These are phyloP conservation scores for Wickerhamiella vanderwaltii DNA, from an alignment of 805 yeast genomes.

Conservation along the genomic window DNA sequence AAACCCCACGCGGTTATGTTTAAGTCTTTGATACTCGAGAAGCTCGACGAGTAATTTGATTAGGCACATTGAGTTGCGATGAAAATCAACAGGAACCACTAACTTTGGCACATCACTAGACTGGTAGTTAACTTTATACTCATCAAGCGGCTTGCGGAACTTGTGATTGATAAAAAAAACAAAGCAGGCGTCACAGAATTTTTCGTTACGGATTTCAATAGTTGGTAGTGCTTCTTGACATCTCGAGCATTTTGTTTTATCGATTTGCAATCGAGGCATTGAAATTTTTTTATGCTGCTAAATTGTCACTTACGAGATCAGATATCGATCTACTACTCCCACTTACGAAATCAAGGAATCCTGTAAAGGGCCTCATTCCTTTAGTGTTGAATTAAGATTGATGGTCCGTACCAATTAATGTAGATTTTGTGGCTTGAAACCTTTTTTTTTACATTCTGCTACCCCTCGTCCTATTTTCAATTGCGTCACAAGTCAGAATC, in stretches of 20 bases:
- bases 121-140: conserved; percentile 55
- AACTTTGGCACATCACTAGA: conserved; percentile 34
- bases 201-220: conserved; percentile 48
- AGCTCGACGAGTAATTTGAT: conserved; percentile 53
- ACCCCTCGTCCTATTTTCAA: too few relatives aligned
- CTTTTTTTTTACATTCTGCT: too few relatives aligned
- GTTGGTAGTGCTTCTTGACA: conserved; percentile 19
- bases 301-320: too few relatives aligned
- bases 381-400: too few relatives aligned
- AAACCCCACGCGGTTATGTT: conserved; percentile 61
- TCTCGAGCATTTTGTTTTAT: conserved; percentile 8
- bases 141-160: conserved; percentile 71
- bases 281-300: too few relatives aligned
- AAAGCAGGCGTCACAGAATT: conserved; percentile 56
- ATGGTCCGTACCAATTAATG: too few relatives aligned
- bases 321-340: too few relatives aligned
- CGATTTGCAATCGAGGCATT: too few relatives aligned
- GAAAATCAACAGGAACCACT: conserved; percentile 54
- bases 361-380: too few relatives aligned
- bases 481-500: too few relatives aligned
- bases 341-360: too few relatives aligned
- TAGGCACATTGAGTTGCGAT: conserved; percentile 52
- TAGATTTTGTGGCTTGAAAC: too few relatives aligned
- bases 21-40: conserved; percentile 47
- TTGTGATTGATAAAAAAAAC: conserved; percentile 61